Evolutionary conservation across 345 rosid genomes (phyloP), one percentile per base, ranked within the genome.

Genomic region (Combretum micranthum): DNA sequence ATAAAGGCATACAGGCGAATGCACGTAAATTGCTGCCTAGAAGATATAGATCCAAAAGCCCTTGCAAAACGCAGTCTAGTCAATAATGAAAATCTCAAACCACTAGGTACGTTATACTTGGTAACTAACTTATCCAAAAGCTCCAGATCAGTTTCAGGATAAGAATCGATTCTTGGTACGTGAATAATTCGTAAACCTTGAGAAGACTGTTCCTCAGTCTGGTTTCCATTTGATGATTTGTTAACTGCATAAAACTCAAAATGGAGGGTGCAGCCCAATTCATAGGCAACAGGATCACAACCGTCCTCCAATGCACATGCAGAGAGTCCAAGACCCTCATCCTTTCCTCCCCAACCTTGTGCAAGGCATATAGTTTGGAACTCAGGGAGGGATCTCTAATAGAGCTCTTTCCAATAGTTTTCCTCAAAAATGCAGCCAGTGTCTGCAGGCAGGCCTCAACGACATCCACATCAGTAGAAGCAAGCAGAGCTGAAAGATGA

Each of bases 321-420:
- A 70, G 77, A 75, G 65, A 92, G 77, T 61, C 97, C 98, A 50
- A 92, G 95, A 57, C 98, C 98, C 84, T 86, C 96, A 67, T 92
- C 98, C 72, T 92, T 88, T 56, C 92, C 95, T 2, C 98, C 98
- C 98, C 98, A 92, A 65, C 98, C 98, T 81, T 88, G 98, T 21
- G 96, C 95, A 71, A 92, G 89, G 95, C 77, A 80, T 86, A 92
- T 51, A 92, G 68, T 75, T 78, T 88, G 2, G 95, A 78, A 73
- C 64, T 88, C 72, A 92, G 63, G 69, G 90, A 84, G 53, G 82
- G 56, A 63, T 92, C 97, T 72, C 86, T 76, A 48, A 88, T 84
- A 50, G 88, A 78, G 72, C 83, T 78, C 64, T 86, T 92, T 57
- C 95, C 98, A 54, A 77, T 64, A 50, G 90, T 82, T 69, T 88